Percentiles rank a stretch among this genome's conserved stretches.
Evolutionary conservation across 306 rosid species (phyloP).

Genomic region (Cucurbita argyrosperma): DNA sequence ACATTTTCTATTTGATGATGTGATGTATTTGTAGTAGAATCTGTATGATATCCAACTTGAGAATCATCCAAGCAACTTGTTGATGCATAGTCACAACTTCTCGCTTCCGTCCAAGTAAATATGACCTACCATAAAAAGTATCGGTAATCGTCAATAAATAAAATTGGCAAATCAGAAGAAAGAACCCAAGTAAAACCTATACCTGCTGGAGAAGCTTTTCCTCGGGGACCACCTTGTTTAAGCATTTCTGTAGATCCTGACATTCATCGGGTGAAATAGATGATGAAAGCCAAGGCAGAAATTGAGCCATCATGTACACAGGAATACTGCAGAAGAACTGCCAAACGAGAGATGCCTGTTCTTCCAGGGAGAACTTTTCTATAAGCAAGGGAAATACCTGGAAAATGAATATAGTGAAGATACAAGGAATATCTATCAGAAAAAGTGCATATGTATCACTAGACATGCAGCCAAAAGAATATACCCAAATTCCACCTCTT

Average conservation of each 20-base stretch:
- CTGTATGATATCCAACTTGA: conserved; percentile 21
- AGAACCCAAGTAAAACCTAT: conserved; percentile 10
- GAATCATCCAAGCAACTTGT: conserved; percentile 30
- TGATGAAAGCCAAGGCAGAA: conserved; percentile 89
- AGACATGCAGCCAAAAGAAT: neutral
- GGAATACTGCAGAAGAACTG: conserved; percentile 98
- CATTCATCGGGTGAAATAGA: conserved; percentile 79
- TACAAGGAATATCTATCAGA: neutral
- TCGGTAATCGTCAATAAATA: conserved; percentile 4
- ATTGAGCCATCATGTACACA: conserved; percentile 80
- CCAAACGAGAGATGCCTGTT: conserved; percentile 90
- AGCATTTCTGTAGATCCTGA: conserved; percentile 56
- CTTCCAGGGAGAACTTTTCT: conserved; percentile 80
- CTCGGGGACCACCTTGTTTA: conserved; percentile 69
- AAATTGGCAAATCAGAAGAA: neutral
- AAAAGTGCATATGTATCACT: neutral
- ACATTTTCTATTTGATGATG: conserved; percentile 25
- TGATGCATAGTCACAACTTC: conserved; percentile 15
- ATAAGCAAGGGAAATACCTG: conserved; percentile 91
- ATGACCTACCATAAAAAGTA: conserved; percentile 55
- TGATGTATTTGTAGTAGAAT: conserved; percentile 29
- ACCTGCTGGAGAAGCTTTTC: conserved; percentile 98
- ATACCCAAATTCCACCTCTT: neutral
- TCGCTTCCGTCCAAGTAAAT: conserved; percentile 86
- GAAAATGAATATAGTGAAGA: conserved; percentile 12